Percentiles rank a stretch among this genome's conserved stretches.
phyloP scores from a whole-genome alignment of 1,284 basidiomycete species.

The Pseudozyma hubeiensis region DNA sequence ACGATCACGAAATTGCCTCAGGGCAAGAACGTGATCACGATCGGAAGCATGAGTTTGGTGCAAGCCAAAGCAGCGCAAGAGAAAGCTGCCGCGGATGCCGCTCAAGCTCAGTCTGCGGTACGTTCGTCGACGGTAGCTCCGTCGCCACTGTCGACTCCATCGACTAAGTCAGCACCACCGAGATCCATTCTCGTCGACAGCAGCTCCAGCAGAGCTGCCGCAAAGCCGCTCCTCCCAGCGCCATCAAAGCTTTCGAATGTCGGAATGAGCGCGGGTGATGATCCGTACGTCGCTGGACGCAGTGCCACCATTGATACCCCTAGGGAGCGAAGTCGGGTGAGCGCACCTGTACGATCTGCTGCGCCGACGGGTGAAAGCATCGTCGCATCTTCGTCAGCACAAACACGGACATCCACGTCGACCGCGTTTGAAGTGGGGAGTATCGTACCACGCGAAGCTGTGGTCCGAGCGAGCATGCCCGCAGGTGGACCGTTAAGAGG shows the following conservation, averaged over 20 bases:
- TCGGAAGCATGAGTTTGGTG: constrained; percentile 16
- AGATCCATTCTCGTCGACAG: constrained; percentile 13
- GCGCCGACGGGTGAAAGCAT: not conserved
- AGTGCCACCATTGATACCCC: not conserved
- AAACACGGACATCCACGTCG: not conserved
- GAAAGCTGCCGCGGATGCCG: constrained; percentile 9
- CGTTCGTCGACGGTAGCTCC: too few relatives aligned
- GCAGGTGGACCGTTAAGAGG: not conserved
- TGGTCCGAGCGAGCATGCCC: constrained; percentile 9
- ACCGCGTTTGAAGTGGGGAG: constrained; percentile 37
- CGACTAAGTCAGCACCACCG: not conserved
- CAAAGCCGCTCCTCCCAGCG: constrained; percentile 20
- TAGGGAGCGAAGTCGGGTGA: not conserved
- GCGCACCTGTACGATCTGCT: not conserved
- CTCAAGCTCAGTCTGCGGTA: not conserved
- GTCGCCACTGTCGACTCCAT: too few relatives aligned
- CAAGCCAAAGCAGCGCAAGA: constrained; percentile 23
- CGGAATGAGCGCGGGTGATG: constrained; percentile 8
- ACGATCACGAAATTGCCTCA: constrained; percentile 5
- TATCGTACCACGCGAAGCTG: constrained; percentile 23
- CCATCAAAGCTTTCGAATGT: constrained; percentile 10
- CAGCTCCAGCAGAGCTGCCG: not conserved
- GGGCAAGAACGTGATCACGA: constrained; percentile 31
- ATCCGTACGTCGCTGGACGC: constrained; percentile 18
- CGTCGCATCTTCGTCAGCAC: constrained; percentile 1